A percentile compares a stretch with the other conserved stretches of the same genome.
Evolutionary conservation across 2,329 filamentous ascomycete genomes (phyloP).

Genomic region (Coniochaeta sp.): DNA sequence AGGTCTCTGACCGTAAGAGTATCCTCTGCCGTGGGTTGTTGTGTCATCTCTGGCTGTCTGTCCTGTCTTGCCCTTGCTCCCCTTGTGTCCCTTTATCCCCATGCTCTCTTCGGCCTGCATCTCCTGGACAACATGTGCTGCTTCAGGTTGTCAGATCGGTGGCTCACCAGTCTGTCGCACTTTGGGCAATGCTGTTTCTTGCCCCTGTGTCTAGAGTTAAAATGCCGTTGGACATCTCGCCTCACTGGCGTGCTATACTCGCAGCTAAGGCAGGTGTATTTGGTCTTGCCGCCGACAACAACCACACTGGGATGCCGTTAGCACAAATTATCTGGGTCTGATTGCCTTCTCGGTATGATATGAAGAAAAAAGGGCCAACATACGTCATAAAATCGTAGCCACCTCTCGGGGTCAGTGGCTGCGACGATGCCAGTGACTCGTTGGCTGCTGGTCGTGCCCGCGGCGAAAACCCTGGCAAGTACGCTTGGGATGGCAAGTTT

Average conservation of each 20-base stretch:
- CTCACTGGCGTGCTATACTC: neutral
- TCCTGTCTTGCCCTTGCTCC: neutral
- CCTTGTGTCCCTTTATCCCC: too few relatives aligned
- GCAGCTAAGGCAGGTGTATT: neutral
- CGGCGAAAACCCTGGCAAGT: neutral
- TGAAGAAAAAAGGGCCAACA: neutral
- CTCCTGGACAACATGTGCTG: neutral
- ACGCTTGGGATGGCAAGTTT: too few relatives aligned
- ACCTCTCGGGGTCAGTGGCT: neutral
- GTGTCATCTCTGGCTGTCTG: neutral
- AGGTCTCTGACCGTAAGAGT: neutral
- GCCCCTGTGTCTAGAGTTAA: neutral
- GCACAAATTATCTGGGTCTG: neutral
- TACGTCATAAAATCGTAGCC: neutral
- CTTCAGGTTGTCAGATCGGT: neutral
- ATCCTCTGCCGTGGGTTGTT: too few relatives aligned
- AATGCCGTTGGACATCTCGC: neutral
- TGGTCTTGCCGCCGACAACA: neutral
- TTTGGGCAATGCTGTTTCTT: neutral
- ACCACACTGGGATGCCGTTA: neutral
- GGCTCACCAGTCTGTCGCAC: neutral
- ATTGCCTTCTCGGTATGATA: neutral
- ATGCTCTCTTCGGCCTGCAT: neutral
- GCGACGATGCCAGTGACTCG: neutral
- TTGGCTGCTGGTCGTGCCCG: neutral